Base-by-base conservation (phyloP, 78 protist species). In the Creolimax fragrantissima region DNA sequence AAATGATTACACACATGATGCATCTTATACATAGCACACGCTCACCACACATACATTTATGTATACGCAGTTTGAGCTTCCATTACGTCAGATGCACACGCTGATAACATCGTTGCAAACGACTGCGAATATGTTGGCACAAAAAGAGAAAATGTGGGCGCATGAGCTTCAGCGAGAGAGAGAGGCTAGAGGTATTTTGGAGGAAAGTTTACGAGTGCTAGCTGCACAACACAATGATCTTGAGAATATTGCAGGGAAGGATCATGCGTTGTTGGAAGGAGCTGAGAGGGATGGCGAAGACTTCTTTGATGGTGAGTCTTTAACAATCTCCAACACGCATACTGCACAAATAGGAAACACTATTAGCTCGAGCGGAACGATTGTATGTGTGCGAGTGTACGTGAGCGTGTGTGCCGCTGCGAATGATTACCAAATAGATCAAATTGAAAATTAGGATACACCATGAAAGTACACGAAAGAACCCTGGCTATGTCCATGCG, bases 31-130 rank as follows among this genome's bases (percentile, higher is more conserved):
- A n/a, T n/a, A n/a, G n/a, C n/a, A n/a, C n/a, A n/a, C n/a, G n/a
- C n/a, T n/a, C n/a, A n/a, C n/a, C n/a, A n/a, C n/a, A n/a, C n/a
- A n/a, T n/a, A n/a, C n/a, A n/a, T n/a, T n/a, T n/a, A n/a, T n/a
- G n/a, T n/a, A n/a, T n/a, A n/a, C 74, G 24, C 74, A 58, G 74
- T 58, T 83, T 6, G 86, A 83, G 86, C 44, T 83, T 83, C 86
- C 86, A 6, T 11, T 83, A 11, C 35, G 35, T 36, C 0, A 83
- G 86, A 24, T 83, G 7, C 86, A 83, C 5, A 24, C 7, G 86
- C 86, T 83, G 86, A 6, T 83, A 24, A 6, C 35, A 6, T 35
- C 86, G 42, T 32, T 83, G 86, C 44, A 32, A 6, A 11, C 6
- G 17, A 41, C 7, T 2, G 7, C 35, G 7, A 24, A 5, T 6